Evolutionary conservation across 768 basidiomycete species (phyloP), one percentile per base, ranked within the genome.

Genomic region (Ramaria rubella): DNA sequence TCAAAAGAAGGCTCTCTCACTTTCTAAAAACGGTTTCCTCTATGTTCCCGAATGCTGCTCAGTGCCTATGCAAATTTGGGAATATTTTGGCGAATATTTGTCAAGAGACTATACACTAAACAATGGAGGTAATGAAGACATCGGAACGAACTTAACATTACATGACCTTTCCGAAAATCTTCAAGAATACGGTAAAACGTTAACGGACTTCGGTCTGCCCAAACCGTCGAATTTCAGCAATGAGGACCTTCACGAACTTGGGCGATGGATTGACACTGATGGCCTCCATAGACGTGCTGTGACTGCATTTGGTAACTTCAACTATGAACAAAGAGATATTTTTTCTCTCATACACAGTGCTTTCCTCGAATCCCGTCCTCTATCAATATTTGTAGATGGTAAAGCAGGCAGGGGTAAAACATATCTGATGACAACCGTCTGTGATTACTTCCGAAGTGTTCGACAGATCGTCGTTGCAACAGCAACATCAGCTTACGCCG

Each of bases 401-500:
- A 11, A 11, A 11, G 36, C 36, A 38, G 36, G 36, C 11, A 38
- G 36, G n/a, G n/a, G n/a, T n/a, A n/a, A n/a, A n/a, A n/a, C n/a
- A n/a, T n/a, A n/a, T n/a, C n/a, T n/a, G n/a, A 38, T 11, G 36
- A n/a, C 11, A 38, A 38, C 36, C n/a, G 36, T 38, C 36, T 38
- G 36, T 38, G 36, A 38, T n/a, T 11, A 38, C n/a, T 11, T 11
- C 36, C 11, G 36, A 38, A 11, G 11, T 11, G 11, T n/a, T 38
- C 11, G 36, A 11, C 11, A n/a, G n/a, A 38, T 76, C 27, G 68
- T 72, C 0, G 46, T 75, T 19, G 61, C 72, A 2, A 72, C 68
- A 1, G 74, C 73, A 0, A 70, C 72, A 5, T 69, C 75, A 1
- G 72, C 69, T 4, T 73, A 72, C 60, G 74, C 74, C 8, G 72